Conservation (phyloP, 345 rosid genomes). For the Pistacia vera region DNA sequence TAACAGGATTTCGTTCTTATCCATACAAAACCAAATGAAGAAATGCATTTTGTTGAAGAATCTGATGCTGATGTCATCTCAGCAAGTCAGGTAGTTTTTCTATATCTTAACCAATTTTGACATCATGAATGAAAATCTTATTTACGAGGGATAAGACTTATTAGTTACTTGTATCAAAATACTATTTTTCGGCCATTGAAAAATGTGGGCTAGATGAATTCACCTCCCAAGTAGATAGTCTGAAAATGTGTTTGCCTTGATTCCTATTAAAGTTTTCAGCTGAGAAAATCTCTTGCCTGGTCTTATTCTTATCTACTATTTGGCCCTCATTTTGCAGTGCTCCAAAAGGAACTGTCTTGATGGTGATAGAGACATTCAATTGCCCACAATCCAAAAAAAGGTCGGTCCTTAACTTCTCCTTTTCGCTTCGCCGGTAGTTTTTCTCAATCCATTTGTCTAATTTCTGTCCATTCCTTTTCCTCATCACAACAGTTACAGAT, state of each 20-base stretch:
- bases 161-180: background rate
- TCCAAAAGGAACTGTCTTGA: constrained; percentile 18
- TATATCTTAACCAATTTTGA: background rate
- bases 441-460: constrained; percentile 21
- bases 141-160: background rate
- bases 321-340: constrained; percentile 38
- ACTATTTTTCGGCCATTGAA: background rate
- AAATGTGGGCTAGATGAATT: constrained; percentile 7
- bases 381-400: constrained; percentile 28
- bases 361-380: constrained; percentile 22
- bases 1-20: constrained; percentile 16
- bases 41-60: background rate
- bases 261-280: constrained; percentile 13
- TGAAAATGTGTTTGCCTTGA: constrained; percentile 12
- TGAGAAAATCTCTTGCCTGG: constrained; percentile 19
- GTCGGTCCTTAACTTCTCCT: constrained; percentile 25
- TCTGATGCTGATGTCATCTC: constrained; percentile 6
- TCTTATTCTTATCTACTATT: constrained; percentile 21
- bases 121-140: background rate
- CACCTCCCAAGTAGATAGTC: background rate
- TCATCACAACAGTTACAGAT: constrained; percentile 15
- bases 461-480: constrained; percentile 6
- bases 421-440: background rate
- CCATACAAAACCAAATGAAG: background rate
- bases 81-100: constrained; percentile 23